These are phyloP conservation scores for Zoysia japonica DNA, from an alignment of 176 grass and related monocot genomes.

Conservation along the genomic window DNA sequence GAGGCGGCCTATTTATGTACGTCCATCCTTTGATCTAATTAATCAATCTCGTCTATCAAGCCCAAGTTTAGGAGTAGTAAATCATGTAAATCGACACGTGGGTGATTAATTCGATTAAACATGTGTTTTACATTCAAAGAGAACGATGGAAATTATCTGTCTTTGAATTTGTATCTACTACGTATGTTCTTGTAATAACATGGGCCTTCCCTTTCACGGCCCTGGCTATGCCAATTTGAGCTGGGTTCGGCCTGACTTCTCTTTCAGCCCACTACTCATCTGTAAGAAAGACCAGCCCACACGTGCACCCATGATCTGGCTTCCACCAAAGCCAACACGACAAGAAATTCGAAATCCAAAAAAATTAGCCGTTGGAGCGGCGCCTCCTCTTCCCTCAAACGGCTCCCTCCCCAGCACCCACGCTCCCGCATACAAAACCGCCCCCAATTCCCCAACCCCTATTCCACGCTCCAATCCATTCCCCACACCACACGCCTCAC, in stretches of 20 bases:
- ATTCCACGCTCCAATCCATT: neutral
- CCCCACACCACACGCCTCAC: neutral
- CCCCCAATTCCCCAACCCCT: slow-evolving; percentile 23
- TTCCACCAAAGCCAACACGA: neutral
- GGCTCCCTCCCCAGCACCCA: slow-evolving; percentile 12
- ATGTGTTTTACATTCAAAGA: too few relatives aligned
- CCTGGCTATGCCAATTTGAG: neutral
- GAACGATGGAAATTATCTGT: too few relatives aligned
- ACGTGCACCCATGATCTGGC: neutral
- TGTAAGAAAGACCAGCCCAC: neutral
- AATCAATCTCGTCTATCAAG: too few relatives aligned
- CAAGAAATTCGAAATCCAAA: slow-evolving; percentile 51
- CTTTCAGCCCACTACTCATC: neutral
- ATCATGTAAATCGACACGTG: too few relatives aligned
- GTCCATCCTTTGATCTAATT: too few relatives aligned
- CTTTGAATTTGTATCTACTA: too few relatives aligned
- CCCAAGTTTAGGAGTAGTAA: too few relatives aligned
- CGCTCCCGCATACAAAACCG: slow-evolving; percentile 40
- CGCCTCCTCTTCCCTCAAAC: slow-evolving; percentile 35
- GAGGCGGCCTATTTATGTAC: too few relatives aligned
- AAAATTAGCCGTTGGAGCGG: slow-evolving; percentile 37
- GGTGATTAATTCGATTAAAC: too few relatives aligned
- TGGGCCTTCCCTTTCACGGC: too few relatives aligned
- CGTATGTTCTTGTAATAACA: too few relatives aligned
- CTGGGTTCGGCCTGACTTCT: neutral